A percentile compares a stretch with the other conserved stretches of the same genome.
Evolutionary conservation across 257 asterid genomes (phyloP).

Genomic region (Catharanthus roseus): DNA sequence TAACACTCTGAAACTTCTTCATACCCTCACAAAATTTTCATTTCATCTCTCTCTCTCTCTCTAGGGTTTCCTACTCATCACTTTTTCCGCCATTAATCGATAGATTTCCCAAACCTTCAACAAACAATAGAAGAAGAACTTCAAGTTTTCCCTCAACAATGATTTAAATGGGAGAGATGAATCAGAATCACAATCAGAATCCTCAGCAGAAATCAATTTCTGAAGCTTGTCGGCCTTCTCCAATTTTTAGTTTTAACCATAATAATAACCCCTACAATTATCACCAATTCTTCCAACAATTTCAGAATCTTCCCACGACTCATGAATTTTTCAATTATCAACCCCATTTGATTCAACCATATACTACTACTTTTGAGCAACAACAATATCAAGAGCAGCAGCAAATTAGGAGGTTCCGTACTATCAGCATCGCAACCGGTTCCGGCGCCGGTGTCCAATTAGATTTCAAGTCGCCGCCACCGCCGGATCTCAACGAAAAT

Average conservation of each 20-base stretch:
- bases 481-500: constrained; percentile 33
- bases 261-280: constrained; percentile 12
- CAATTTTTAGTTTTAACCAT: constrained; percentile 30
- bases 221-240: constrained; percentile 15
- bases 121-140: background rate
- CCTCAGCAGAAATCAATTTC: constrained; percentile 9
- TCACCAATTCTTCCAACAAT: constrained; percentile 36
- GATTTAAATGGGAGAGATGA: constrained; percentile 43
- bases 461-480: too few species aligned
- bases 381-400: constrained; percentile 15
- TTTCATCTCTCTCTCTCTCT: constrained; percentile 7
- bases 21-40: constrained; percentile 3
- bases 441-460: too few species aligned
- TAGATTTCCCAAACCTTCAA: constrained; percentile 7
- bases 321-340: constrained; percentile 33
- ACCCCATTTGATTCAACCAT: constrained; percentile 16
- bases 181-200: constrained; percentile 2
- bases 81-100: background rate
- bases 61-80: constrained; percentile 23
- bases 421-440: too few species aligned
- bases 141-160: constrained; percentile 27
- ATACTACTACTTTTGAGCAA: constrained; percentile 19
- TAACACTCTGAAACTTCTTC: background rate
- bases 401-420: background rate
- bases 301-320: constrained; percentile 25